Evolutionary conservation across 1,139 yeast genomes (phyloP).

Genomic region (Yamadazyma sp.): DNA sequence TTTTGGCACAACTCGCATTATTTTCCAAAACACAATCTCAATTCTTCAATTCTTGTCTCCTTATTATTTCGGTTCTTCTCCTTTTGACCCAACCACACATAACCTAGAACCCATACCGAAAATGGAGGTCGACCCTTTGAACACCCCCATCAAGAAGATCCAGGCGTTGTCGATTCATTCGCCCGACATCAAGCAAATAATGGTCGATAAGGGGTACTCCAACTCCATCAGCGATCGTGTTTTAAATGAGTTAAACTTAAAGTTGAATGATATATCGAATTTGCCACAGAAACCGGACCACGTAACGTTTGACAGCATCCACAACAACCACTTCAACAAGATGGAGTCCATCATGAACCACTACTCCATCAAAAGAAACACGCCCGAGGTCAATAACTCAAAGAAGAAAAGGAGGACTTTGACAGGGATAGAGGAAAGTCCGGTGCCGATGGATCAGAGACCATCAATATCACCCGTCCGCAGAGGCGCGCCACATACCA

Average conservation of each 20-base stretch:
- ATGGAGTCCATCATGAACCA: conserved; percentile 47
- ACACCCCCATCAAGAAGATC: conserved; percentile 44
- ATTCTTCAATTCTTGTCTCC: neutral
- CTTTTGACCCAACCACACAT: no score
- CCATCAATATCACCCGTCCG: neutral
- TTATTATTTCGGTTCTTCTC: neutral
- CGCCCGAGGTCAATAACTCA: conserved; percentile 4
- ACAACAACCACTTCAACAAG: conserved; percentile 31
- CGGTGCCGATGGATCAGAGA: conserved; percentile 2
- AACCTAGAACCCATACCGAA: neutral
- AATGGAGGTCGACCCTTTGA: conserved; percentile 19
- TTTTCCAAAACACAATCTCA: conserved; percentile 4
- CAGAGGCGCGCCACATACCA: neutral
- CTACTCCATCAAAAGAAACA: conserved; percentile 28
- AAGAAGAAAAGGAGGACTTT: conserved; percentile 33
- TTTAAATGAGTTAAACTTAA: conserved; percentile 39
- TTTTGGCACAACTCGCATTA: neutral
- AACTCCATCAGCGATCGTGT: conserved; percentile 42
- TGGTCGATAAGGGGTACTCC: conserved; percentile 44
- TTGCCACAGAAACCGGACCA: conserved; percentile 2
- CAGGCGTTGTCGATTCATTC: conserved; percentile 33
- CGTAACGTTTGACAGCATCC: conserved; percentile 19
- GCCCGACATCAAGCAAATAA: conserved; percentile 26
- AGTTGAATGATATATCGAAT: conserved; percentile 16
- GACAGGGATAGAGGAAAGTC: conserved; percentile 27